Conservation (phyloP, 73 alveolate genomes). For the Paraurostyla sp. region DNA sequence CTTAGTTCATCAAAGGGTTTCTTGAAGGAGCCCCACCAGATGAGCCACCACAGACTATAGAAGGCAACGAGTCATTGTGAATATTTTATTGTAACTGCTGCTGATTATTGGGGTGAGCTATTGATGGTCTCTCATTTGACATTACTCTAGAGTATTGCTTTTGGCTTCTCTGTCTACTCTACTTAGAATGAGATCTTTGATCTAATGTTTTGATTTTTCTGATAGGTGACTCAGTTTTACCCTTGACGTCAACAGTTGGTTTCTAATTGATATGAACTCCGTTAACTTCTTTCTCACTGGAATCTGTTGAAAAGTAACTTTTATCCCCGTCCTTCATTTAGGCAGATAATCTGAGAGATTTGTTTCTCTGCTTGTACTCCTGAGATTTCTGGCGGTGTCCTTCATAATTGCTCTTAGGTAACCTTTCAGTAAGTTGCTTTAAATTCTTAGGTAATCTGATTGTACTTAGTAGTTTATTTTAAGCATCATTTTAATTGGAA, state of each 20-base stretch:
- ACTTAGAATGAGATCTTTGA: too few relatives aligned
- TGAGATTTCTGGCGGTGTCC: slow-evolving; percentile 42
- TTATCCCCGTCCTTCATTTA: neutral
- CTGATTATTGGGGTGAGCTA: too few relatives aligned
- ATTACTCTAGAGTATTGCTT: neutral
- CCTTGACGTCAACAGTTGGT: too few relatives aligned
- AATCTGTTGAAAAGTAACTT: slow-evolving; percentile 22
- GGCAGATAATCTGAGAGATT: neutral
- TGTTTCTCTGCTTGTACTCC: neutral
- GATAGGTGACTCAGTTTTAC: slow-evolving; percentile 30
- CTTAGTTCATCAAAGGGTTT: slow-evolving; percentile 29
- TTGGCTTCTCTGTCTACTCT: neutral
- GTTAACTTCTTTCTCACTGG: slow-evolving; percentile 1
- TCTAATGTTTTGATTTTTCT: neutral
- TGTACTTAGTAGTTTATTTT: slow-evolving; percentile 65
- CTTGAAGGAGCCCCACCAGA: slow-evolving; percentile 28
- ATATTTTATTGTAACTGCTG: too few relatives aligned
- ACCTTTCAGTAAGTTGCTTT: slow-evolving; percentile 62
- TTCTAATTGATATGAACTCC: too few relatives aligned
- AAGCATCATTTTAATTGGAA: neutral
- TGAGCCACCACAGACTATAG: neutral
- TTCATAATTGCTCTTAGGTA: slow-evolving; percentile 64
- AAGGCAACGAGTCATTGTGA: slow-evolving; percentile 32
- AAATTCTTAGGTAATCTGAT: slow-evolving; percentile 81
- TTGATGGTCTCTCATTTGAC: neutral